These are phyloP conservation scores for Paraconiothyrium brasiliense DNA, from an alignment of 2,329 filamentous ascomycete species.

Conservation along the genomic window DNA sequence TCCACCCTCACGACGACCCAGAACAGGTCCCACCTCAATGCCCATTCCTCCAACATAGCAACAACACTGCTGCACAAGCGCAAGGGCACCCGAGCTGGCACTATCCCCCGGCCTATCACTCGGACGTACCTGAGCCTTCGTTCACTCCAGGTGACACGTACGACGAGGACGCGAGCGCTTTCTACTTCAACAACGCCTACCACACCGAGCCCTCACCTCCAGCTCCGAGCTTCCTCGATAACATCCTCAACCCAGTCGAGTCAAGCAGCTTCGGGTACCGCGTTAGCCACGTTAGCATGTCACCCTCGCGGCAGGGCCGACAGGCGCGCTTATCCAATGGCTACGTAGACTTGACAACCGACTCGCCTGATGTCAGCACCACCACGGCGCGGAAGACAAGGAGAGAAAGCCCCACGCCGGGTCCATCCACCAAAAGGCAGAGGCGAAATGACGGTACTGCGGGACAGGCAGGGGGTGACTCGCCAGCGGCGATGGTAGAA, in stretches of 20 bases:
- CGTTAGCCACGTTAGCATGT: conserved; percentile 21
- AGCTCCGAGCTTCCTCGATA: conserved; percentile 37
- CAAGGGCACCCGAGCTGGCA: conserved; percentile 10
- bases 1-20: conserved; percentile 13
- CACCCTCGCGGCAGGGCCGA: conserved; percentile 17
- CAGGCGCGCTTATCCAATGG: conserved; percentile 41
- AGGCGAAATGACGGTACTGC: conserved; percentile 32
- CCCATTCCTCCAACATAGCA: conserved; percentile 9
- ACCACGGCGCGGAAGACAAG: conserved; percentile 25
- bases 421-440: conserved; percentile 44
- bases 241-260: conserved; percentile 40
- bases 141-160: too few relatives aligned
- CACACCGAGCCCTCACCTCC: conserved; percentile 24
- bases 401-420: conserved; percentile 33
- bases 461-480: background rate
- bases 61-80: conserved; percentile 8
- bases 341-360: conserved; percentile 49
- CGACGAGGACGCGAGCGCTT: conserved; percentile 6
- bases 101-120: background rate
- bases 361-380: conserved; percentile 24
- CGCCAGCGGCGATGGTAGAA: conserved; percentile 49
- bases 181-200: conserved; percentile 24
- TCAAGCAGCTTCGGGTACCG: conserved; percentile 22
- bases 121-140: background rate
- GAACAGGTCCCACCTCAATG: background rate